These are phyloP conservation scores for Phylloporus sp. DNA, from an alignment of 768 basidiomycete genomes.

Conservation along the genomic window DNA sequence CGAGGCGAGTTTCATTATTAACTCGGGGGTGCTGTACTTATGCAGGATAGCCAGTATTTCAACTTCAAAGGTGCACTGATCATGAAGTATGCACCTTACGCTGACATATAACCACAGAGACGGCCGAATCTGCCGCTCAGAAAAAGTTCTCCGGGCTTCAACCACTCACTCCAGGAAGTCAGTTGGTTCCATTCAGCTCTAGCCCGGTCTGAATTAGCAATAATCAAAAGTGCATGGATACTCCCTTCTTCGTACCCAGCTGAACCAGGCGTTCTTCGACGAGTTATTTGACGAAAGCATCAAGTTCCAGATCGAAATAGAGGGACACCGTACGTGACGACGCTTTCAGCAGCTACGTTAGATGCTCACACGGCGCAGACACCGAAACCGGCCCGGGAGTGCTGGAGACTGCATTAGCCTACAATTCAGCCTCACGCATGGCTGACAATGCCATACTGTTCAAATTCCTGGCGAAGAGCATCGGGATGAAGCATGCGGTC, in stretches of 20 bases:
- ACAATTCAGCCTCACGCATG: conserved; percentile 73
- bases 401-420: conserved; percentile 81
- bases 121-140: conserved; percentile 63
- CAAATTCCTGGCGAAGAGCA: conserved; percentile 88
- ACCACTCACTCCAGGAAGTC: conserved; percentile 90
- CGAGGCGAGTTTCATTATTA: conserved; percentile 52
- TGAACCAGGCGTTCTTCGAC: conserved; percentile 86
- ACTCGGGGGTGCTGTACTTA: conserved; percentile 2
- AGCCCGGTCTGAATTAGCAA: conserved; percentile 1
- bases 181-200: conserved; percentile 27
- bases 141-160: conserved; percentile 74
- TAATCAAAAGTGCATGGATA: conserved; percentile 84
- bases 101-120: conserved; percentile 49
- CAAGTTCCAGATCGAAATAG: conserved; percentile 74
- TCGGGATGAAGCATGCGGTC: conserved; percentile 84
- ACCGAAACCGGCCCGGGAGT: conserved; percentile 93
- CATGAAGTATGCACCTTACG: background rate
- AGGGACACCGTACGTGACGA: conserved; percentile 69
- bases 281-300: conserved; percentile 75
- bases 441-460: conserved; percentile 91
- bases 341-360: background rate
- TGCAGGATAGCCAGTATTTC: conserved; percentile 63
- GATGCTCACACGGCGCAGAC: conserved; percentile 40
- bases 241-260: conserved; percentile 83
- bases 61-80: conserved; percentile 79